phyloP scores from a whole-genome alignment of 768 basidiomycete species.

The Podaxis pistillaris region DNA sequence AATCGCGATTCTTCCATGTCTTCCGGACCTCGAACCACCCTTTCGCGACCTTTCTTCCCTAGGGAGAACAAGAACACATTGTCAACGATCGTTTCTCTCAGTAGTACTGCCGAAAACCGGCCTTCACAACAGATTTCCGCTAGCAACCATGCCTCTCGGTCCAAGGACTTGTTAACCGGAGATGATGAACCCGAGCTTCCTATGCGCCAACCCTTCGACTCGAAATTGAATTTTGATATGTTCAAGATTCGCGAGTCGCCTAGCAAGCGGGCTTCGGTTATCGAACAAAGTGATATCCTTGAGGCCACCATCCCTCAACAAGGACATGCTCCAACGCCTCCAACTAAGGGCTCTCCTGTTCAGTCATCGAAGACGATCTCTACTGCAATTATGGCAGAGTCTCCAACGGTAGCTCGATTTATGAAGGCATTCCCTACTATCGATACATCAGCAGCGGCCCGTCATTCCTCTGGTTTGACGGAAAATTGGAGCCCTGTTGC shows the following conservation, averaged over 20 bases:
- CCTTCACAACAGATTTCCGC: neutral
- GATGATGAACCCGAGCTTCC: slow-evolving; percentile 40
- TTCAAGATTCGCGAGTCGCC: slow-evolving; percentile 62
- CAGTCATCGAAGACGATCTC: slow-evolving; percentile 16
- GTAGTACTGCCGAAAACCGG: neutral
- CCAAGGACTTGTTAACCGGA: slow-evolving; percentile 76
- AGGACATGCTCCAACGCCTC: slow-evolving; percentile 32
- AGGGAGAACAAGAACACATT: neutral
- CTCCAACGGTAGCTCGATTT: slow-evolving; percentile 38
- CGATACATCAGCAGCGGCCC: slow-evolving; percentile 22
- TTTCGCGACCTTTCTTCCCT: neutral
- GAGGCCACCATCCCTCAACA: slow-evolving; percentile 37
- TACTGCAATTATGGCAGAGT: slow-evolving; percentile 23
- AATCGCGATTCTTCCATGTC: neutral
- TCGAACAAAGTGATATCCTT: slow-evolving; percentile 45
- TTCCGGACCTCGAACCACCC: neutral
- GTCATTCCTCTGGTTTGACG: slow-evolving; percentile 23
- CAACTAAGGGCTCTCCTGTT: slow-evolving; percentile 9
- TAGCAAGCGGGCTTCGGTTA: slow-evolving; percentile 68
- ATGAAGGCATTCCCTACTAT: slow-evolving; percentile 35
- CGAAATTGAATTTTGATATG: slow-evolving; percentile 35
- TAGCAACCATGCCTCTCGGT: slow-evolving; percentile 27
- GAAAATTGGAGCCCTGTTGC: slow-evolving; percentile 51
- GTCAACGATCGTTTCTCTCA: neutral
- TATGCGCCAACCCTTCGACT: slow-evolving; percentile 12